Conservation (phyloP, 73 alveolate genomes). For the Paraurostyla sp. region DNA sequence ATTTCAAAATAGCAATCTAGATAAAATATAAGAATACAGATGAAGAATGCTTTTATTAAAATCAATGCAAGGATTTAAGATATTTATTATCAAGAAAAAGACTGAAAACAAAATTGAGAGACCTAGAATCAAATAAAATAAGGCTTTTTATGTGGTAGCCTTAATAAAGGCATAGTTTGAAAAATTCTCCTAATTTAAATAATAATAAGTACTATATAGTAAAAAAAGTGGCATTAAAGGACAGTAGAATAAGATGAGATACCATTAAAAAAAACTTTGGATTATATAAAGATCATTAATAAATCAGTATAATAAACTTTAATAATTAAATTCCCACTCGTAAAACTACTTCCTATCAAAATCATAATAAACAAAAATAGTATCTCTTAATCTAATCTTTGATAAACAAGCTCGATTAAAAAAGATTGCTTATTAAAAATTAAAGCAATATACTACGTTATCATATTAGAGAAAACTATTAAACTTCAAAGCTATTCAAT, state of each 20-base stretch:
- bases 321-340: too few species aligned
- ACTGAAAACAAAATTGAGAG: background rate
- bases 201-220: background rate
- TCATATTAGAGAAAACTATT: background rate
- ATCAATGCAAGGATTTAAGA: conserved; percentile 5
- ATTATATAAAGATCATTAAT: background rate
- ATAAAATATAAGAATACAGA: too few species aligned
- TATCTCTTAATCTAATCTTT: too few species aligned
- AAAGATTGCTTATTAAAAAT: background rate
- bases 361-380: too few species aligned
- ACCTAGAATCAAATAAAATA: background rate
- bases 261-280: background rate
- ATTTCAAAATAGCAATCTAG: too few species aligned
- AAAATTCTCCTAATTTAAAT: background rate
- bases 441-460: background rate
- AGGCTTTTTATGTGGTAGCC: conserved; percentile 25
- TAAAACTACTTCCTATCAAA: too few species aligned
- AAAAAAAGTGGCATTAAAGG: too few species aligned
- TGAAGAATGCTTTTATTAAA: background rate
- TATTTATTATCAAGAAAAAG: background rate
- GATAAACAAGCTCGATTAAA: too few species aligned
- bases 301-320: too few species aligned
- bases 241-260: background rate
- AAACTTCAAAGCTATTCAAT: background rate
- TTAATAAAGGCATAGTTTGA: background rate